Evolutionary conservation across 1,139 yeast species (phyloP), one percentile per base, ranked within the genome.

Genomic region (Sugiyamaella sp.): DNA sequence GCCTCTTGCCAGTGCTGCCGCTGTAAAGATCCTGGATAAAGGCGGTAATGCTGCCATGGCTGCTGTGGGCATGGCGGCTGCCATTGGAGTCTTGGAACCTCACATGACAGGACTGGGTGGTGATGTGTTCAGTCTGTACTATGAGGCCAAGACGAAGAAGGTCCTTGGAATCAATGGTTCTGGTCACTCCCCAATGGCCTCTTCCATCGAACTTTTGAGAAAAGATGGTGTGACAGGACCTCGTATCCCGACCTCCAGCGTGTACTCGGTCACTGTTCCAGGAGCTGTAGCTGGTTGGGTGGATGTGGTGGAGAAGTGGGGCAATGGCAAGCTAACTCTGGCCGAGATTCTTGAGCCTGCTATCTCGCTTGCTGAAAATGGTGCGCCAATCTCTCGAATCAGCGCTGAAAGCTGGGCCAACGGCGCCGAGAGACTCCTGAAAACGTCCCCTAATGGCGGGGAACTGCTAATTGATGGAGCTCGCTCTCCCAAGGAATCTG

Each of bases 41-140:
- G 95, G 95, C 2, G 95, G 96, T 1, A 88, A 88, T 66, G 86
- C 91, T 53, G 88, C 88, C 9, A 82, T 65, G 67, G 95, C 95
- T 1, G 85, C 89, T 8, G 86, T 88, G 32, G 95, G 93, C 0
- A 82, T 84, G 27, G 82, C 90, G 4, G 93, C 95, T 3, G 88
- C 85, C 4, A 73, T 88, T 42, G 80, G 86, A 57, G 80, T 87
- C 10, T 73, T 84, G 2, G 96, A 88, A 65, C 95, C 95, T 0
- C 79, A 80, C 29, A 84, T 89, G 58, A 87, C 93, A 0, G 95
- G 95, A 12, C 78, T 87, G 53, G 96, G 95, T 2, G 95, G 95
- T 29, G 96, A 88, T 66, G 84, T 88, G 57, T 88, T 86, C 72
- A 81, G 84, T 1, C 71, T 87, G 48, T 84, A 75, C 65, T 85